phyloP scores from a whole-genome alignment of 345 rosid species.

The Boechera retrofracta region DNA sequence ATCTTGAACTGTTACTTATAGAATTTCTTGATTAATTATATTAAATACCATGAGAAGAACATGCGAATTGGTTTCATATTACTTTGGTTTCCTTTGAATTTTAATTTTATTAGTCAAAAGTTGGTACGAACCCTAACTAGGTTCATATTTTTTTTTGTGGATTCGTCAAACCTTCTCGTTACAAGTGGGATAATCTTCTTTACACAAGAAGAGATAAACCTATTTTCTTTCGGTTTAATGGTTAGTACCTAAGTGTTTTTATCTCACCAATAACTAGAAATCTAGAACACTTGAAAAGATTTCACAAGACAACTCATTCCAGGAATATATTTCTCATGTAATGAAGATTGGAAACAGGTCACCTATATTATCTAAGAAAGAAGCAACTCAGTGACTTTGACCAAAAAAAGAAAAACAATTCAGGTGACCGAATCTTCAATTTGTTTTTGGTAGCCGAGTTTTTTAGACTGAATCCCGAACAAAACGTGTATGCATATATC shows the following conservation, averaged over 20 bases:
- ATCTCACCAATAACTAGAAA: conserved; percentile 2
- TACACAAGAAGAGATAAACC: not conserved
- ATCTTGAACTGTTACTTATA: not conserved
- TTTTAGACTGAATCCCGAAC: not conserved
- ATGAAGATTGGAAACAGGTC: conserved; percentile 18
- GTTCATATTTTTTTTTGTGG: conserved; percentile 14
- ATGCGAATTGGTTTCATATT: not conserved
- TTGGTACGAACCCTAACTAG: conserved; percentile 34
- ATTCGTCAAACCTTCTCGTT: conserved; percentile 23
- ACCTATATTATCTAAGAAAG: conserved; percentile 8
- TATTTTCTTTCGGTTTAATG: conserved; percentile 13
- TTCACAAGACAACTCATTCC: conserved; percentile 3
- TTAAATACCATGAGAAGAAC: not conserved
- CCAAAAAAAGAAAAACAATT: not conserved
- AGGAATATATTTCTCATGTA: not conserved
- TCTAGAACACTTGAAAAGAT: not conserved
- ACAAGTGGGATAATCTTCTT: conserved; percentile 28
- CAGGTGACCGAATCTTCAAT: conserved; percentile 23
- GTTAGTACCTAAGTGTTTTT: not conserved
- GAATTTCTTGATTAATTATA: not conserved
- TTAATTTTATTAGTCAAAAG: conserved; percentile 28
- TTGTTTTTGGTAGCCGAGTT: conserved; percentile 7
- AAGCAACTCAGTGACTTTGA: conserved; percentile 31
- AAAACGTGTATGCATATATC: not conserved
- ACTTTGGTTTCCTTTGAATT: not conserved